Conservation (phyloP, 129 eudicot genomes). For the Flaveria ramosissima region DNA sequence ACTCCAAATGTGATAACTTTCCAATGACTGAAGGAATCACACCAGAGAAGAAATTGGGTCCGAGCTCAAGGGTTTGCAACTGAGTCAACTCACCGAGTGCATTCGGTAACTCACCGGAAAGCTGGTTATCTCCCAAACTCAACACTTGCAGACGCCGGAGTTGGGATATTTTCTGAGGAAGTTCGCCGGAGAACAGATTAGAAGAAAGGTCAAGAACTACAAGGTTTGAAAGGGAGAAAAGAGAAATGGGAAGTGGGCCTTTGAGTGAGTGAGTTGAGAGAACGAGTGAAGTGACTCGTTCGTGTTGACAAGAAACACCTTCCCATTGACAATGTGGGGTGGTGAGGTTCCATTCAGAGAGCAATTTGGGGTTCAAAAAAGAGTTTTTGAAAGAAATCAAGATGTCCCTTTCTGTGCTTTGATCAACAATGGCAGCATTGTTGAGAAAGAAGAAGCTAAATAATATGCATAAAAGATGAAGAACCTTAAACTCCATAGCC, state of each 20-base stretch:
- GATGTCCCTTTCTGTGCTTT: slow-evolving; percentile 31
- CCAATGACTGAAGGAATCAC: slow-evolving; percentile 49
- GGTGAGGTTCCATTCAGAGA: slow-evolving; percentile 49
- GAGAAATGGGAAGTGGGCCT: slow-evolving; percentile 45
- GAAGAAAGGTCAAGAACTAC: slow-evolving; percentile 55
- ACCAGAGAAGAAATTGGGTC: slow-evolving; percentile 59
- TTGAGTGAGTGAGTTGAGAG: slow-evolving; percentile 50
- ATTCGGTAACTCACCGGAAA: slow-evolving; percentile 61
- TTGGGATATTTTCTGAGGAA: slow-evolving; percentile 40
- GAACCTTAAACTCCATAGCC: slow-evolving; percentile 36
- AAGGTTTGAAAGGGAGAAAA: slow-evolving; percentile 52
- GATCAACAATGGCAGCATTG: slow-evolving; percentile 25
- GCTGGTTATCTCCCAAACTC: slow-evolving; percentile 47
- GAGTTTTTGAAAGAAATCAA: slow-evolving; percentile 60
- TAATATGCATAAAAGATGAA: slow-evolving; percentile 23
- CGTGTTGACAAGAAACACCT: slow-evolving; percentile 53
- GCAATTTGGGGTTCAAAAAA: slow-evolving; percentile 45
- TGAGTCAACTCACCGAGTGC: slow-evolving; percentile 54
- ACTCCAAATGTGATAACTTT: slow-evolving; percentile 34
- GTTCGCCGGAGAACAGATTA: slow-evolving; percentile 44
- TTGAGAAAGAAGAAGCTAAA: slow-evolving; percentile 16
- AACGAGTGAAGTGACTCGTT: slow-evolving; percentile 56
- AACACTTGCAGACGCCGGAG: slow-evolving; percentile 39
- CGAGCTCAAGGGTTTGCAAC: slow-evolving; percentile 52
- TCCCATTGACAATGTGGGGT: slow-evolving; percentile 67